A percentile compares a stretch with the other conserved stretches of the same genome.
phyloP scores from a whole-genome alignment of 2,329 filamentous ascomycete genomes.

The Colletotrichum horii region DNA sequence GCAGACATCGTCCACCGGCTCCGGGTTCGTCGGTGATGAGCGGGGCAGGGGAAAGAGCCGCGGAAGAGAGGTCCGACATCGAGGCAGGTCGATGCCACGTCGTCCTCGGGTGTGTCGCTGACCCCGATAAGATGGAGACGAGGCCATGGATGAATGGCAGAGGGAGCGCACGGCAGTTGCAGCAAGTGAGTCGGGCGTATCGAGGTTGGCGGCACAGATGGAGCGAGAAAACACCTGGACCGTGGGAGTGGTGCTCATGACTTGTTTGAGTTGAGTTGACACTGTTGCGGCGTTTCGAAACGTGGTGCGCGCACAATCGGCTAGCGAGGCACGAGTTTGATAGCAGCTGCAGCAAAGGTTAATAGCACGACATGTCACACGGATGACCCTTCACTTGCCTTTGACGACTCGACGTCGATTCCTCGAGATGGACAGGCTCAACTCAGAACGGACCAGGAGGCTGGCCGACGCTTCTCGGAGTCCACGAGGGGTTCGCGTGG shows the following conservation, averaged over 20 bases:
- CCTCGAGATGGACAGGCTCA: background rate
- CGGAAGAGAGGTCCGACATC: background rate
- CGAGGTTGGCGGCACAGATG: background rate
- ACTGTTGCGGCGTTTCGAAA: constrained; percentile 18
- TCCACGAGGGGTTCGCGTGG: constrained; percentile 7
- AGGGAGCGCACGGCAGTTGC: background rate
- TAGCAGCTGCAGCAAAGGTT: constrained; percentile 17
- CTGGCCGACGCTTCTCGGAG: background rate
- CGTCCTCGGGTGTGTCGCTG: background rate
- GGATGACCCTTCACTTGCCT: background rate
- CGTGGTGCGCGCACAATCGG: constrained; percentile 1
- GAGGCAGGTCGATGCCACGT: background rate
- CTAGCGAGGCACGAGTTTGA: background rate
- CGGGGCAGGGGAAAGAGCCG: background rate
- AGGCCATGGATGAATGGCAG: background rate
- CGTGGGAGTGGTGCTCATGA: background rate
- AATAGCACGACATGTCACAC: constrained; percentile 22
- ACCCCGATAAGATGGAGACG: background rate
- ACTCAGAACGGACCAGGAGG: background rate
- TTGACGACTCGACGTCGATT: background rate
- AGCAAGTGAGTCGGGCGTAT: background rate
- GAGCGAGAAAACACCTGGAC: background rate
- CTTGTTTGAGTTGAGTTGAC: background rate
- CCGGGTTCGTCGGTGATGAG: background rate
- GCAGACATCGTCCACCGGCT: background rate